Evolutionary conservation across 495 filamentous ascomycete genomes (phyloP).

Genomic region (Talaromyces nanjingensis): DNA sequence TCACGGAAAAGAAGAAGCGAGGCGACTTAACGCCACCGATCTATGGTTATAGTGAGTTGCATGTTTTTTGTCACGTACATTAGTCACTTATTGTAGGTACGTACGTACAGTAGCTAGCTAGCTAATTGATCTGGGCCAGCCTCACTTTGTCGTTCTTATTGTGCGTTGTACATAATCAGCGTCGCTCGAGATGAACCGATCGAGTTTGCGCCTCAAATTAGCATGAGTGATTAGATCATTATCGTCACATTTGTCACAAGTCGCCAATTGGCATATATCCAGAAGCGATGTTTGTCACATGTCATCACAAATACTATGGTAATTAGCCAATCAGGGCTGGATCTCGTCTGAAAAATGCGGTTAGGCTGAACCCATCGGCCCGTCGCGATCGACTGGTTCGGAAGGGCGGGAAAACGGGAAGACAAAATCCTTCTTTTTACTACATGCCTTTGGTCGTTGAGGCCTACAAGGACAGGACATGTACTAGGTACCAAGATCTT

Average conservation of each 20-base stretch:
- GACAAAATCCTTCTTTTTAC: conserved; percentile 1
- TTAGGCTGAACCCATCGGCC: conserved; percentile 5
- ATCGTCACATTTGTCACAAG: not conserved
- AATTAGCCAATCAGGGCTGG: not conserved
- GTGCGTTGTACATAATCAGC: not conserved
- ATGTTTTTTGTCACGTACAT: conserved; percentile 1
- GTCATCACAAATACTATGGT: not conserved
- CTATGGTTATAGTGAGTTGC: not conserved
- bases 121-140: not conserved
- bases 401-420: conserved; percentile 9
- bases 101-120: too few species aligned
- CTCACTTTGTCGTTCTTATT: not conserved
- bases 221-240: not conserved
- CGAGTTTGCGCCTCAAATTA: not conserved
- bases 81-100: not conserved
- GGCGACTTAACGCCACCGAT: conserved; percentile 1
- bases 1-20: not conserved
- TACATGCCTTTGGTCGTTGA: not conserved
- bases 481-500: not conserved
- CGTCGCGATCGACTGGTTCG: conserved; percentile 9
- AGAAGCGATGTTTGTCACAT: not conserved
- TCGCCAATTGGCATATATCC: not conserved
- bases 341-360: not conserved
- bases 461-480: not conserved
- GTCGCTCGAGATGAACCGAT: not conserved